Evolutionary conservation across 805 yeast genomes (phyloP), one percentile per base, ranked within the genome.

Genomic region (Blastobotrys americana): DNA sequence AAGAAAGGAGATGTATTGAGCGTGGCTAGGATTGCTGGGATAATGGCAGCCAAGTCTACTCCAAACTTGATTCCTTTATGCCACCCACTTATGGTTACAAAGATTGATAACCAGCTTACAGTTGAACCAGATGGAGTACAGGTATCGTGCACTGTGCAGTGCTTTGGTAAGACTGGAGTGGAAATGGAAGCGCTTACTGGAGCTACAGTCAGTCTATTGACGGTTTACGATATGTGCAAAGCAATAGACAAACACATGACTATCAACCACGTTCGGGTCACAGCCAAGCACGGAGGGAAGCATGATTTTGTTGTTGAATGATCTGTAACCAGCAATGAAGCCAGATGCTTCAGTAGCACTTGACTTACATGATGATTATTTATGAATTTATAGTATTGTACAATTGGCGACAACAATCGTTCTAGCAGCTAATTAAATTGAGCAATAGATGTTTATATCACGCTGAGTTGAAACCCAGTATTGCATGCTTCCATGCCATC

Each of bases 201-300:
- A 0, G 71, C 66, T 5, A 64, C 65, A 17, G 61, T 68, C 6
- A 62, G 73, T 0, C 54, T 75, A 34, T 57, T 71, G 23, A 74
- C 78, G 10, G 59, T 75, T n/a, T 75, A 75, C 47, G 80, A 75
- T 54, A 75, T 75, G 79, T 74, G 79, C 53, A 75, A 75, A 52
- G 77, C 78, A 1, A 75, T 72, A n/a, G 80, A 75, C 53, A 66
- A 70, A 52, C 53, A 54, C 21, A 75, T 75, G 77, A 57, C 55
- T 1, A 61, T 75, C 2, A 50, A 52, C 0, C 61, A 60, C 16
- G 60, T 72, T 10, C 55, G 59, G 43, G 76, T 75, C 0, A 44
- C 63, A 3, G 55, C 54, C 16, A 75, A 75, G 51, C 40, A 45
- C 2, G 79, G 79, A 5, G 79, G 79, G 2, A 65, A 65, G 45